A percentile compares a stretch with the other conserved stretches of the same genome.
Evolutionary conservation across 2,329 filamentous ascomycete species (phyloP).

Genomic region (Colletotrichum tropicale): DNA sequence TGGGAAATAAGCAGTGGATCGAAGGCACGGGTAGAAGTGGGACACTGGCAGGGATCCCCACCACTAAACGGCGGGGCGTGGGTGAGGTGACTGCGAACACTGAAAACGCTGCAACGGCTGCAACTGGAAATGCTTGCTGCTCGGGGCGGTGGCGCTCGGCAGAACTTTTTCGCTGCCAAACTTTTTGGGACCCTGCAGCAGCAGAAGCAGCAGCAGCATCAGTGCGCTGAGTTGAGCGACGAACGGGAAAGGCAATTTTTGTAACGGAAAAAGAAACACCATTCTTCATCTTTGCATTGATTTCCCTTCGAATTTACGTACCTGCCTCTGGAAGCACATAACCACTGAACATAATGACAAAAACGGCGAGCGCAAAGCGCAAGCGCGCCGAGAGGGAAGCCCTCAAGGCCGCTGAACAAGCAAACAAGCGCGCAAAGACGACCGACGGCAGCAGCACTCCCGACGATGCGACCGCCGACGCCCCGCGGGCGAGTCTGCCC

Average conservation of each 20-base stretch:
- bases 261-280: neutral
- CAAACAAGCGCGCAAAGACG: constrained; percentile 29
- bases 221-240: neutral
- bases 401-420: constrained; percentile 14
- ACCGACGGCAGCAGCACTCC: constrained; percentile 17
- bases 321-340: neutral
- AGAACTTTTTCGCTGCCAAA: constrained; percentile 16
- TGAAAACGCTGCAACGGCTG: neutral
- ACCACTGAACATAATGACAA: constrained; percentile 10
- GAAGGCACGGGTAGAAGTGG: constrained; percentile 17
- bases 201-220: neutral
- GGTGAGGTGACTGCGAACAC: constrained; percentile 10
- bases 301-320: rapidly evolving
- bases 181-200: constrained; percentile 3
- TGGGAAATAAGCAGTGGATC: neutral
- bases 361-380: constrained; percentile 22
- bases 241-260: neutral
- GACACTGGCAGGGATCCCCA: neutral
- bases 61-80: neutral
- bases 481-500: constrained; percentile 14
- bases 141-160: constrained; percentile 9
- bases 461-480: neutral
- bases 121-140: neutral
- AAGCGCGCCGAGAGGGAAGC: constrained; percentile 24
- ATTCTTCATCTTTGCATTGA: neutral